Base-by-base conservation (phyloP, 208 protist genomes). In the Trypanosoma melophagium region DNA sequence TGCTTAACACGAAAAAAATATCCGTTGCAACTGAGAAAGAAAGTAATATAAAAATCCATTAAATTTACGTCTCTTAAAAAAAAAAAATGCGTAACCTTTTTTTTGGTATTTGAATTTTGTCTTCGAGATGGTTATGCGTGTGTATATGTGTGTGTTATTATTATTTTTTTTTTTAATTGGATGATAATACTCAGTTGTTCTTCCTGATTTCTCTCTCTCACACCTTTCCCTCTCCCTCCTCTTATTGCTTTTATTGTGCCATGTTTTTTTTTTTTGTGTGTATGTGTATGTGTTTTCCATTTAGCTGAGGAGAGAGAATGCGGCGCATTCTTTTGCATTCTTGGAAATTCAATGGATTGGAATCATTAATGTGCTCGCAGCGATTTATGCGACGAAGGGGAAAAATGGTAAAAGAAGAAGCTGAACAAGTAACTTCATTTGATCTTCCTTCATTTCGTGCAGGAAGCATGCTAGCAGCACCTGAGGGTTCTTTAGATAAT, bases 401-500 rank as follows among this genome's bases (percentile, higher is more conserved):
- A 53, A 49, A 22, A 59, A 7, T 12, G 22, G 66, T 17, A 22
- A 60, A 55, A 24, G 47, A 58, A 19, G 55, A 63, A 45, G 17
- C 47, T 49, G 66, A 69, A 42, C 28, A 38, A 31, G 35, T 35
- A 40, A 22, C 2, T 54, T n/a, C 56, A 45, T 28, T 63, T 17
- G 40, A 58, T 21, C 50, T 72, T 50, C 52, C 61, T 22, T 58
- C 66, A 38, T 41, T 79, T 55, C 55, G 68, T 16, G 59, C 65
- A 41, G 60, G 54, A 25, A 71, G 64, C 12, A 76, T 87, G 69
- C 65, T 72, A 59, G 76, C 78, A 61, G 77, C 86, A n/a, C 86
- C 86, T 42, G 52, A 70, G 0, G 79, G 74, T 21, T 86, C 81
- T 10, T 73, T 90, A 13, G 83, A 93, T 61, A 74, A 71, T n/a